These are phyloP conservation scores for Colletotrichum higginsianum DNA, from an alignment of 2,329 filamentous ascomycete species.

Conservation along the genomic window DNA sequence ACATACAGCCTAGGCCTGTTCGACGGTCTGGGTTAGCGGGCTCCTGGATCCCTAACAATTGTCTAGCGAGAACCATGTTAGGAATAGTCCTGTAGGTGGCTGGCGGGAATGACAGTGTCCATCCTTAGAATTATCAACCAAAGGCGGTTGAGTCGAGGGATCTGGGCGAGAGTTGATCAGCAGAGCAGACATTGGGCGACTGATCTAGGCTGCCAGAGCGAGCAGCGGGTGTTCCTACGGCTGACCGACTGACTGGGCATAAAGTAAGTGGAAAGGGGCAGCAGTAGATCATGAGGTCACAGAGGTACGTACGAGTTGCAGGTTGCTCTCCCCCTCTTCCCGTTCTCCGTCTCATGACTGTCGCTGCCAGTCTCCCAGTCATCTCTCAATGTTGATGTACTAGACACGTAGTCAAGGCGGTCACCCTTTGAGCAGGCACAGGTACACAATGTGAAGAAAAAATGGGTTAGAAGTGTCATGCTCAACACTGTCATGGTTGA, in stretches of 20 bases:
- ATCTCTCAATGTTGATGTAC: not conserved
- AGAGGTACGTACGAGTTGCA: not conserved
- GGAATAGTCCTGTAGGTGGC: slow-evolving; percentile 18
- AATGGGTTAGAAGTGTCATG: no score
- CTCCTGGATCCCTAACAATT: slow-evolving; percentile 29
- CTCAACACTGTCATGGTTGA: not conserved
- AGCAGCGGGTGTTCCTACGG: not conserved
- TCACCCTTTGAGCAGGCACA: no score
- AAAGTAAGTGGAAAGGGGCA: not conserved
- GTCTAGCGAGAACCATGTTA: slow-evolving; percentile 21
- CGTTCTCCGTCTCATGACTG: not conserved
- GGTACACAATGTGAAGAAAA: no score
- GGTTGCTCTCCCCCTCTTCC: not conserved
- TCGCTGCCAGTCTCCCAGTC: not conserved
- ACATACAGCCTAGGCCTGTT: slow-evolving; percentile 19
- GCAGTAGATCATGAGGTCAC: not conserved
- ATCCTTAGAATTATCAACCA: not conserved
- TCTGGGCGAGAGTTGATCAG: not conserved
- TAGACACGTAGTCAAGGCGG: no score
- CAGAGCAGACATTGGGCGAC: not conserved
- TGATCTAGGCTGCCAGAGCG: not conserved
- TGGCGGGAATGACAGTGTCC: not conserved
- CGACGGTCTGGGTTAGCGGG: slow-evolving; percentile 4
- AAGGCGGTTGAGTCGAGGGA: not conserved
- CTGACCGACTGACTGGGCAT: not conserved